A percentile compares a stretch with the other conserved stretches of the same genome.
Conservation (phyloP, 179 eudicot species). For the Actinidia chinensis region DNA sequence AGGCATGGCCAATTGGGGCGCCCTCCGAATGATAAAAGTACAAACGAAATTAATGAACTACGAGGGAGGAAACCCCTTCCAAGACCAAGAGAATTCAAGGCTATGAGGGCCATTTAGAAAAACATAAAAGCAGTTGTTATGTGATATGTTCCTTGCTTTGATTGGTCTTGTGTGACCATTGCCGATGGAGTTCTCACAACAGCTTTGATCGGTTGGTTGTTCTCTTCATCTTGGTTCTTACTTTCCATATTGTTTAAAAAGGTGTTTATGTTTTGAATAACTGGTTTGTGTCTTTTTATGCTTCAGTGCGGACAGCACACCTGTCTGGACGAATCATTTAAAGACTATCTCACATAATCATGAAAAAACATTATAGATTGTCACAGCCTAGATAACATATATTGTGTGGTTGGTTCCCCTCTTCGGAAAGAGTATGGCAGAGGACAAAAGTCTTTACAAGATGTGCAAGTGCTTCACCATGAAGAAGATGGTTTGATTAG, state of each 20-base stretch:
- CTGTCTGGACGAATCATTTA: conserved; percentile 37
- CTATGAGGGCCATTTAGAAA: conserved; percentile 45
- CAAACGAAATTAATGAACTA: conserved; percentile 38
- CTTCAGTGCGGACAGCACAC: conserved; percentile 43
- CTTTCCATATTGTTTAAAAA: not conserved
- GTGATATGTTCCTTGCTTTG: conserved; percentile 65
- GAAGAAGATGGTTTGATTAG: not conserved
- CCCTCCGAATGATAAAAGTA: conserved; percentile 57
- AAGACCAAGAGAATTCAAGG: conserved; percentile 39
- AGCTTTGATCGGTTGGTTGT: conserved; percentile 64
- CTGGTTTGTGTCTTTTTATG: not conserved
- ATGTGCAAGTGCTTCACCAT: conserved; percentile 22
- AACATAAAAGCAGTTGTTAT: conserved; percentile 59
- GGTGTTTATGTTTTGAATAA: not conserved
- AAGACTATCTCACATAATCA: conserved; percentile 27
- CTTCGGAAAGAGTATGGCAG: conserved; percentile 24
- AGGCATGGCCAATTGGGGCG: conserved; percentile 72
- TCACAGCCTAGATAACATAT: not conserved
- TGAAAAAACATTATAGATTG: conserved; percentile 12
- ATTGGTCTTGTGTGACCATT: conserved; percentile 88
- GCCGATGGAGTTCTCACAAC: conserved; percentile 83
- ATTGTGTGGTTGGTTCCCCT: conserved; percentile 14
- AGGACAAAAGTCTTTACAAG: conserved; percentile 19
- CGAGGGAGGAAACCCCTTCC: conserved; percentile 28
- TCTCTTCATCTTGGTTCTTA: not conserved